Evolutionary conservation across 306 rosid genomes (phyloP).

Genomic region (Gastrolobium bilobum): DNA sequence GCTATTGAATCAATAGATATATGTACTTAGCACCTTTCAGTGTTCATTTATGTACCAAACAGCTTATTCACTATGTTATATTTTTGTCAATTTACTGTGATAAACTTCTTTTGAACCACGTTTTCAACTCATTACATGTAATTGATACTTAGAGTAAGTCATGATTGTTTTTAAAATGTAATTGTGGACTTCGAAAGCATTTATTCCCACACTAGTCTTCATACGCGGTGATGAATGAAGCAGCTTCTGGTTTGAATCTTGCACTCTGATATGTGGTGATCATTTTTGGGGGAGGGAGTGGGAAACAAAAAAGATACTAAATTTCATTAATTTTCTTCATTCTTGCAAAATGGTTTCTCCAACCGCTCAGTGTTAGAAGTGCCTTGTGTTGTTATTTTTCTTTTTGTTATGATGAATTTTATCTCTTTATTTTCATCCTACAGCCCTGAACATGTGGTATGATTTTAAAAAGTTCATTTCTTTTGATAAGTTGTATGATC

Average conservation of each 20-base stretch:
- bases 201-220: conserved; percentile 28
- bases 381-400: conserved; percentile 6
- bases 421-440: conserved; percentile 11
- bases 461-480: conserved; percentile 24
- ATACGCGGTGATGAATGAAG: conserved; percentile 14
- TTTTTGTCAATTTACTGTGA: conserved; percentile 34
- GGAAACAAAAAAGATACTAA: not conserved
- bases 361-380: conserved; percentile 19
- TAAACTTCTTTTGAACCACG: conserved; percentile 23
- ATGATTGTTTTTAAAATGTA: conserved; percentile 5
- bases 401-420: conserved; percentile 7
- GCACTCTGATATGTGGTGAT: not conserved
- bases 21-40: conserved; percentile 26
- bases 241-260: conserved; percentile 26
- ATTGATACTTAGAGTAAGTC: conserved; percentile 17
- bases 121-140: conserved; percentile 24
- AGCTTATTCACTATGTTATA: conserved; percentile 26
- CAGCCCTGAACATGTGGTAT: conserved; percentile 5
- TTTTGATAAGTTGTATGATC: conserved; percentile 26
- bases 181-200: conserved; percentile 23
- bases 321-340: not conserved
- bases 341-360: conserved; percentile 11
- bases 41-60: conserved; percentile 34
- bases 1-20: conserved; percentile 6
- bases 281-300: not conserved